A percentile compares a stretch with the other conserved stretches of the same genome.
Evolutionary conservation across 768 basidiomycete species (phyloP).

Genomic region (Suillus tomentosus): DNA sequence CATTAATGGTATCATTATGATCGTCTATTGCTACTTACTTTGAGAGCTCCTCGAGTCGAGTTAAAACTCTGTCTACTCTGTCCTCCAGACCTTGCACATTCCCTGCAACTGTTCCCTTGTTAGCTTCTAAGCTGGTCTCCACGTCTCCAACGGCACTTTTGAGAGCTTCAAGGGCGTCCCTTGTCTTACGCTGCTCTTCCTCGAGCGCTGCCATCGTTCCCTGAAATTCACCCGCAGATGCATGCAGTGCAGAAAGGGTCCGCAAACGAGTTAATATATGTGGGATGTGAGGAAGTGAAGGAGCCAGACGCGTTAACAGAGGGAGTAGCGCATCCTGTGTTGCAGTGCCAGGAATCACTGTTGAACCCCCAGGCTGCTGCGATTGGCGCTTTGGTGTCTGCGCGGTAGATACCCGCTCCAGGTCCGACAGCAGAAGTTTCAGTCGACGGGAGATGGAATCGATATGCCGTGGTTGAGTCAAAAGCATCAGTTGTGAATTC

Average conservation of each 20-base stretch:
- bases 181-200: constrained; percentile 68
- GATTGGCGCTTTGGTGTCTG: constrained; percentile 29
- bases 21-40: constrained; percentile 13
- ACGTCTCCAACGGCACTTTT: constrained; percentile 68
- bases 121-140: constrained; percentile 75
- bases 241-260: constrained; percentile 80
- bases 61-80: constrained; percentile 50
- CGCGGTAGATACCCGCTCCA: constrained; percentile 73
- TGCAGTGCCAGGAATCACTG: constrained; percentile 15
- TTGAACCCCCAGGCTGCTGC: constrained; percentile 14
- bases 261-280: constrained; percentile 89
- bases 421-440: constrained; percentile 88
- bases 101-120: constrained; percentile 65
- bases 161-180: constrained; percentile 67
- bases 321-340: constrained; percentile 67
- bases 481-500: constrained; percentile 80
- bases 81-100: constrained; percentile 76
- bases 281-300: constrained; percentile 78
- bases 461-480: constrained; percentile 94
- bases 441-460: constrained; percentile 93
- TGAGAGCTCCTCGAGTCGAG: constrained; percentile 42
- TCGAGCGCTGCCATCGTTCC: constrained; percentile 65
- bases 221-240: constrained; percentile 78
- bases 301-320: constrained; percentile 67
- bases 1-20: constrained; percentile 11